A percentile compares a stretch with the other conserved stretches of the same genome.
Conservation (phyloP, 2,329 filamentous ascomycete genomes). For the Pyrenophora graminea region DNA sequence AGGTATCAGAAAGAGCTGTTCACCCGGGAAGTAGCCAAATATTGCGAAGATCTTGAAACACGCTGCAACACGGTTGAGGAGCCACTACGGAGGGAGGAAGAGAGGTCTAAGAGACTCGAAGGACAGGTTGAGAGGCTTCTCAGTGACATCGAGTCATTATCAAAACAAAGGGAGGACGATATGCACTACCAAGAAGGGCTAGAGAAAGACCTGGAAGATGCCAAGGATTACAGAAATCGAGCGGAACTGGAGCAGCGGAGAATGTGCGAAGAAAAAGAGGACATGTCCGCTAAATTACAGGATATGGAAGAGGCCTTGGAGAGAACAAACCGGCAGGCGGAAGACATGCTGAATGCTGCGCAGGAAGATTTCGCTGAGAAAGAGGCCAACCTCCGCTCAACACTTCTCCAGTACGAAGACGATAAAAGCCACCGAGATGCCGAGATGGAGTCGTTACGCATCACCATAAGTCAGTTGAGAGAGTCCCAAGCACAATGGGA, state of each 20-base stretch:
- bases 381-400: constrained; percentile 46
- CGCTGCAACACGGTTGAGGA: constrained; percentile 61
- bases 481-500: constrained; percentile 17
- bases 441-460: constrained; percentile 13
- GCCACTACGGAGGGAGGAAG: constrained; percentile 55
- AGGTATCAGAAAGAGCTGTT: constrained; percentile 53
- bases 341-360: constrained; percentile 30
- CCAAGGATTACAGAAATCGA: constrained; percentile 38
- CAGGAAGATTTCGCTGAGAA: constrained; percentile 29
- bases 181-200: constrained; percentile 40
- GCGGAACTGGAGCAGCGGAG: constrained; percentile 41
- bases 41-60: constrained; percentile 61
- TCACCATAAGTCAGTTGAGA: constrained; percentile 9
- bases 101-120: constrained; percentile 42
- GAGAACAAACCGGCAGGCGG: constrained; percentile 40
- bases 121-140: constrained; percentile 38
- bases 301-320: constrained; percentile 46
- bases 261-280: constrained; percentile 40
- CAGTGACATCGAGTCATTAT: constrained; percentile 43
- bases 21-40: constrained; percentile 55
- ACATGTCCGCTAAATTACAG: constrained; percentile 37
- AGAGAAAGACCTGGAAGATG: constrained; percentile 45
- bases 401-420: constrained; percentile 24
- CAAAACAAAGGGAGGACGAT: constrained; percentile 29
- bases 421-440: constrained; percentile 11